Conservation (phyloP, 768 basidiomycete species). For the Boletus bicolor region DNA sequence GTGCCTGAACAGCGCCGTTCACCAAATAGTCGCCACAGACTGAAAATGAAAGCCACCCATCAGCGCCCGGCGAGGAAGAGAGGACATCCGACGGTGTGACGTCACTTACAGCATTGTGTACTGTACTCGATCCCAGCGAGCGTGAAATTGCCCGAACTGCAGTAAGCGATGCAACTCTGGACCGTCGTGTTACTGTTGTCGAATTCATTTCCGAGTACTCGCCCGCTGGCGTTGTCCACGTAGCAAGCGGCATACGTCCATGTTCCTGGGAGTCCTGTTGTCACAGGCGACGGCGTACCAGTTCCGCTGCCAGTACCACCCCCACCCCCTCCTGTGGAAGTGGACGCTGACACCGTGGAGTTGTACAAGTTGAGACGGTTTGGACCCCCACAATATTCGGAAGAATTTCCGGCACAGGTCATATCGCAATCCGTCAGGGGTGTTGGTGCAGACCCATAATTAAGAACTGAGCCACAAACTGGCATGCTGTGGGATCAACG, state of each 20-base stretch:
- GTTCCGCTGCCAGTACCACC: not conserved
- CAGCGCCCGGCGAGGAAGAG: slow-evolving; percentile 3
- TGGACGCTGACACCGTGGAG: not conserved
- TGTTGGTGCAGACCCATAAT: slow-evolving; percentile 32
- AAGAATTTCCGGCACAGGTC: slow-evolving; percentile 22
- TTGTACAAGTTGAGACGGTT: slow-evolving; percentile 37
- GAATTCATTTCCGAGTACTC: slow-evolving; percentile 47
- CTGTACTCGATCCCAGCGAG: slow-evolving; percentile 70
- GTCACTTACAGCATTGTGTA: slow-evolving; percentile 45
- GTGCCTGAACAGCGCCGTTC: slow-evolving; percentile 52
- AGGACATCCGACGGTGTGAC: not conserved
- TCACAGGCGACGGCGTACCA: slow-evolving; percentile 36
- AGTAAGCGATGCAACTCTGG: slow-evolving; percentile 58
- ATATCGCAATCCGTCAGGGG: slow-evolving; percentile 51
- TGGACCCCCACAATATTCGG: slow-evolving; percentile 74
- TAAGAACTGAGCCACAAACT: slow-evolving; percentile 20
- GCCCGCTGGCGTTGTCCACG: slow-evolving; percentile 69
- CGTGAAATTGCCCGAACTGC: slow-evolving; percentile 53
- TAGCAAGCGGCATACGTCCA: slow-evolving; percentile 68
- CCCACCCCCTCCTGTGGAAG: not conserved
- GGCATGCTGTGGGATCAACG: slow-evolving; percentile 43
- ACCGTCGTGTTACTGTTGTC: slow-evolving; percentile 49
- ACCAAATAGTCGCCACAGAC: slow-evolving; percentile 71
- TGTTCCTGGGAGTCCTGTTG: slow-evolving; percentile 46
- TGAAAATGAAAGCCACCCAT: slow-evolving; percentile 23